Evolutionary conservation across 1,284 basidiomycete genomes (phyloP), one percentile per base, ranked within the genome.

Genomic region (Stereum hirsutum): DNA sequence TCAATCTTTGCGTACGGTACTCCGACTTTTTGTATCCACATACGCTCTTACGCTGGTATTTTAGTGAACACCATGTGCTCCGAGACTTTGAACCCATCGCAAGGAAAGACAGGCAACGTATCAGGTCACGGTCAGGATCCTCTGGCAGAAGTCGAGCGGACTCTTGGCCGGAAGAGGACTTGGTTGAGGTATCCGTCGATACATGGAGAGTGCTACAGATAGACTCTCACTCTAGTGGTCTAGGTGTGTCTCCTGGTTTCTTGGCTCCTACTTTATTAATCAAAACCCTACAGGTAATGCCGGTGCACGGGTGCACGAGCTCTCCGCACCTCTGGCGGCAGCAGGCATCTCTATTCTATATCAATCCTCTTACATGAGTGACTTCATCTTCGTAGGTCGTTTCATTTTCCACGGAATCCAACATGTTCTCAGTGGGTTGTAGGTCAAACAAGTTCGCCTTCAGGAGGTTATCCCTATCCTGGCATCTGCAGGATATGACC

Each of bases 271-370:
- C 44, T 14, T 49, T n/a, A n/a, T n/a, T n/a, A n/a, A n/a, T n/a
- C n/a, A n/a, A n/a, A n/a, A n/a, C n/a, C n/a, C n/a, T n/a, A n/a
- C n/a, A 84, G 83, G 81, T 54, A 76, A 72, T 48, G 78, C 81
- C 4, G 81, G 82, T 20, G 76, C 80, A n/a, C 70, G 83, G 35
- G 78, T 89, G 1, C 77, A 83, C 46, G 81, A 88, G 57, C 69
- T 91, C 24, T 89, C 87, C 23, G 81, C 81, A 6, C 83, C 82
- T 20, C 67, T 91, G 10, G 85, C 87, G 4, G 75, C 74, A 20
- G 86, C 83, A 27, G 86, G 85, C 7, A 88, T 91, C 34, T 84
- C 84, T 23, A 90, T 90, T 44, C 65, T 90, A 5, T 91, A 89
- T 57, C 88, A 89, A 58, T 89, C 86, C 4, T 86, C 83, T 8